phyloP scores from a whole-genome alignment of 1,139 yeast species.

The Debaryomyces robertsiae region DNA sequence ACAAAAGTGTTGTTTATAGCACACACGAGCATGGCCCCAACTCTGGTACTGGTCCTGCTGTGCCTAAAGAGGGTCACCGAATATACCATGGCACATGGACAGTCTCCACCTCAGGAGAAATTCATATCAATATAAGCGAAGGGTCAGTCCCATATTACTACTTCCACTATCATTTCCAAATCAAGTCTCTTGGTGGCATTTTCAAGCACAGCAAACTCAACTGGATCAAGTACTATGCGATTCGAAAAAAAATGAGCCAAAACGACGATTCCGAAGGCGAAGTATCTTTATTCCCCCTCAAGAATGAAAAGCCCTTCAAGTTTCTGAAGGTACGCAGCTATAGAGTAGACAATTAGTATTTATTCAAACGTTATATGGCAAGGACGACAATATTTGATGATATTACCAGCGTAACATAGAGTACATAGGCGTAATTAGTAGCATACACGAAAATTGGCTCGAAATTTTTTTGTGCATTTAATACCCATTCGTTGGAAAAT shows the following conservation, averaged over 20 bases:
- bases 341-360: constrained; percentile 20
- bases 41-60: constrained; percentile 13
- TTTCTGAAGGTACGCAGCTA: constrained; percentile 66
- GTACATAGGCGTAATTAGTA: constrained; percentile 12
- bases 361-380: not conserved
- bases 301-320: constrained; percentile 74
- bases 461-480: constrained; percentile 16
- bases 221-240: constrained; percentile 65
- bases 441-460: constrained; percentile 10
- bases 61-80: constrained; percentile 31
- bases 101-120: constrained; percentile 48
- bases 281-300: constrained; percentile 54
- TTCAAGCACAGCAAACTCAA: constrained; percentile 62
- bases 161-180: constrained; percentile 63
- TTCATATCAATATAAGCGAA: constrained; percentile 54
- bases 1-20: constrained; percentile 17
- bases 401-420: constrained; percentile 7
- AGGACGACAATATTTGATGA: not conserved
- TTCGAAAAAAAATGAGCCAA: constrained; percentile 43
- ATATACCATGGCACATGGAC: constrained; percentile 60
- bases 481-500: constrained; percentile 17
- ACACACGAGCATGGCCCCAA: constrained; percentile 19
- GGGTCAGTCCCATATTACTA: constrained; percentile 66
- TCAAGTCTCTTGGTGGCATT: constrained; percentile 57
- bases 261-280: constrained; percentile 53